Base-by-base conservation (phyloP, 2,329 filamentous ascomycete species). In the Fusarium luffae region DNA sequence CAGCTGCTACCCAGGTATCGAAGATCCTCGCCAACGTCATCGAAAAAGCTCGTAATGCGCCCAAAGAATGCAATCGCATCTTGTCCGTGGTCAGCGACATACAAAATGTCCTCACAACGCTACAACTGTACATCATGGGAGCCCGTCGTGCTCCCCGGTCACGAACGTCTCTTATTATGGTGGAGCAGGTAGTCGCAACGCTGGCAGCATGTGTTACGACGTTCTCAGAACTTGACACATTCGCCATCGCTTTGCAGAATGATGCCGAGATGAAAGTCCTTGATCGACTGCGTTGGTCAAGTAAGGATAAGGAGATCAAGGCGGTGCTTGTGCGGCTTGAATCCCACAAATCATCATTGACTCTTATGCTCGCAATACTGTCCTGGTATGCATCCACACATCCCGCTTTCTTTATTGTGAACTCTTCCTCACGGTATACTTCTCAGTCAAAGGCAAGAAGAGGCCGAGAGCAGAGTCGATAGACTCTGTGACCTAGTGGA, bases 131-230 rank as follows among this genome's bases (percentile, higher is more conserved):
- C 23, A 50, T 59, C 12, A 11, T 59, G 7, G 54, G 54, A 2
- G 30, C 44, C 4, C 40, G 25, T 4, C 25, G 50, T 32, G 50
- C 54, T 19, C n/a, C 40, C 19, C 28, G 27, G 21, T 59, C 60
- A 7, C 34, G 63, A 16, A 64, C 50, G 6, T 59, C 59, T 11
- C 54, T 64, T n/a, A 56, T 64, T 19, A 54, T 63, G 63, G 63
- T 64, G 32, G 55, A 56, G 14, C 63, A 67, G n/a, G 60, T 67
- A 13, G 60, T 64, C 13, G 55, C 34, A 11, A 60, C 55, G 6
- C 23, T 64, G 10, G 54, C 63, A 7, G 63, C 59, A 4, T 64
- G 59, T 19, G 50, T 56, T 10, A 60, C 34, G 8, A 64, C 60
- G 8, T 64, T 67, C 34, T 13, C 40, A 14, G 54, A 66, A 23